phyloP scores from a whole-genome alignment of 2,329 filamentous ascomycete genomes.

The Didymella arachidicola region DNA sequence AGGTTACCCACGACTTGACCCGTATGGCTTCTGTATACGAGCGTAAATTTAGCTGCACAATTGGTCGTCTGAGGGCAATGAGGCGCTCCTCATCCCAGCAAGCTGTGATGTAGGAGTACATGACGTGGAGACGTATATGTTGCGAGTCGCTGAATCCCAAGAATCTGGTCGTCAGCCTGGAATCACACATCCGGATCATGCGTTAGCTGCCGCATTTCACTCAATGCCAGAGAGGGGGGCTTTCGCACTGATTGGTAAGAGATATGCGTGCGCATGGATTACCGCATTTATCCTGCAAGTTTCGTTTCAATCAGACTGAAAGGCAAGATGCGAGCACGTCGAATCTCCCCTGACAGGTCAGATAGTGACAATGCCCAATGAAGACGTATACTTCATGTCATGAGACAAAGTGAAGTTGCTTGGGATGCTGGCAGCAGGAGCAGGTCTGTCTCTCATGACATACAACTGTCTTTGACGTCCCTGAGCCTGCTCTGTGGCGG shows the following conservation, averaged over 20 bases:
- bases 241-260: conserved; percentile 19
- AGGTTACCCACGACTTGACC: conserved; percentile 8
- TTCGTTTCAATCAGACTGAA: conserved; percentile 5
- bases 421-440: conserved; percentile 7
- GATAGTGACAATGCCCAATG: background rate
- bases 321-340: conserved; percentile 5
- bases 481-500: background rate
- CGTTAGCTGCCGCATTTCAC: conserved; percentile 22
- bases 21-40: conserved; percentile 9
- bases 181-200: conserved; percentile 19
- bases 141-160: conserved; percentile 21
- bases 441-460: conserved; percentile 8
- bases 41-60: background rate
- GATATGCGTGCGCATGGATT: conserved; percentile 17
- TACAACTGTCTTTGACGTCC: background rate
- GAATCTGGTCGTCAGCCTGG: conserved; percentile 17
- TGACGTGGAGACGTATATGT: conserved; percentile 17
- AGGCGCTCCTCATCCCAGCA: conserved; percentile 7
- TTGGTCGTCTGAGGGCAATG: conserved; percentile 3
- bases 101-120: conserved; percentile 11
- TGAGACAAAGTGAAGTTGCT: background rate
- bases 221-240: conserved; percentile 14
- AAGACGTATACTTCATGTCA: background rate
- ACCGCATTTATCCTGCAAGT: conserved; percentile 9
- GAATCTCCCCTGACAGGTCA: conserved; percentile 3